phyloP scores from a whole-genome alignment of 345 rosid species.

The Eucalyptus regnans region DNA sequence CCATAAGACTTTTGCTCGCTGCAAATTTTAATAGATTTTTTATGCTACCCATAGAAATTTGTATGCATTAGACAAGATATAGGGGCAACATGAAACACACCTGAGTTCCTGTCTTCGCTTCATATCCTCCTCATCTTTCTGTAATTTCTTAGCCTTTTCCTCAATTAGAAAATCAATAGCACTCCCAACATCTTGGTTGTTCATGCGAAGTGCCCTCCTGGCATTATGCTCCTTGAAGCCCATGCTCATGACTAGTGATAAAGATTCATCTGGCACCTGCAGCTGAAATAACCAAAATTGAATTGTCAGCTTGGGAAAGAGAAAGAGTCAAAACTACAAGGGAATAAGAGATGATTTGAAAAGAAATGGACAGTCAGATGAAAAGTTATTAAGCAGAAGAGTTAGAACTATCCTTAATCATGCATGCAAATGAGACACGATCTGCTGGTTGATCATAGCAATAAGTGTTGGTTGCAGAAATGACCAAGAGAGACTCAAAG shows the following conservation, averaged over 20 bases:
- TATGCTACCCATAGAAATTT: neutral
- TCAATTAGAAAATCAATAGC: slow-evolving; percentile 73
- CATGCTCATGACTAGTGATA: slow-evolving; percentile 75
- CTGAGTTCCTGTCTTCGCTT: slow-evolving; percentile 41
- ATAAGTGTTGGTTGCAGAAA: neutral
- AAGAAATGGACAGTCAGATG: neutral
- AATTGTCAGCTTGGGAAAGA: neutral
- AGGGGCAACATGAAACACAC: slow-evolving; percentile 8
- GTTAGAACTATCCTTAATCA: neutral
- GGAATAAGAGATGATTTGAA: neutral
- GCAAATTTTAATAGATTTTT: neutral
- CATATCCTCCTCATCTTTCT: slow-evolving; percentile 39
- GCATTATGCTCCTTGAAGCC: slow-evolving; percentile 73
- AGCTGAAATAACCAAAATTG: slow-evolving; percentile 34
- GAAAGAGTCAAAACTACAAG: neutral
- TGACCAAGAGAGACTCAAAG: neutral
- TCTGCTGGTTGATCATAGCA: neutral
- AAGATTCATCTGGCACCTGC: slow-evolving; percentile 68
- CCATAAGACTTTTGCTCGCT: slow-evolving; percentile 91
- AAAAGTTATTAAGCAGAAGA: neutral
- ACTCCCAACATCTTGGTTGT: slow-evolving; percentile 59
- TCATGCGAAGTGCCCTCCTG: slow-evolving; percentile 73
- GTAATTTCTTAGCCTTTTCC: slow-evolving; percentile 50
- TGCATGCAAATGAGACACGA: neutral
- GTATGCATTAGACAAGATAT: neutral